phyloP scores from a whole-genome alignment of 139 green algal species.

The Micractinium conductrix region DNA sequence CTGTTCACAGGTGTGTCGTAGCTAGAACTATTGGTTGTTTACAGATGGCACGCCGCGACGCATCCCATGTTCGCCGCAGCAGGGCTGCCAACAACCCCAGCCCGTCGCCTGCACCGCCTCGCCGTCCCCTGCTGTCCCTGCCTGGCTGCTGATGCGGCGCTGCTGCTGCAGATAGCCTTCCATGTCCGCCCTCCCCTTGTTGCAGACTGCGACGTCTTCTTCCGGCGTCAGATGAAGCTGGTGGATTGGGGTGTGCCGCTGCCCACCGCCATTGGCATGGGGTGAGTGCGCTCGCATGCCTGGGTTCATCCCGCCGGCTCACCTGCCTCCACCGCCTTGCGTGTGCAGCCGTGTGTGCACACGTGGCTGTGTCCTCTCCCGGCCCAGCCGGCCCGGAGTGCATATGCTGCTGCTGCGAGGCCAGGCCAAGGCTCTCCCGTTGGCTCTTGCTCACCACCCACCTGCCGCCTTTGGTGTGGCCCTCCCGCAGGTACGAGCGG shows the following conservation, averaged over 20 bases:
- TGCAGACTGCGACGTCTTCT: slow-evolving; percentile 32
- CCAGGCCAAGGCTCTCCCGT: background rate
- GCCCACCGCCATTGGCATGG: slow-evolving; percentile 14
- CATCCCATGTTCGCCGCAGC: background rate
- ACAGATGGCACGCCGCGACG: background rate
- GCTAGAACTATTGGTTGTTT: background rate
- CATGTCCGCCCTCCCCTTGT: no score
- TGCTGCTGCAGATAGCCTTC: background rate
- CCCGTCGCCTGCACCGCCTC: background rate
- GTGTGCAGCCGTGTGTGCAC: background rate
- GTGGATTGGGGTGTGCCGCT: slow-evolving; percentile 22
- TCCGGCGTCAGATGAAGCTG: slow-evolving; percentile 27
- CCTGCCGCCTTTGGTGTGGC: background rate
- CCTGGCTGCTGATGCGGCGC: background rate
- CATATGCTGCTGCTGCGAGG: no score
- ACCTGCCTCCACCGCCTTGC: background rate
- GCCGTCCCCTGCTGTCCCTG: background rate
- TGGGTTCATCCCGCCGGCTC: no score
- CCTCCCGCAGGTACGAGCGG: background rate
- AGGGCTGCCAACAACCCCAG: background rate
- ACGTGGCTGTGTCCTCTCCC: background rate
- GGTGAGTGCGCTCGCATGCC: no score
- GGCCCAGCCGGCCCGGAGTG: background rate
- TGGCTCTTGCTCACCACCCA: background rate
- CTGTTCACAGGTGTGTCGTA: background rate